Evolutionary conservation across 225 moss, liverwort and hornwort genomes (phyloP).

Genomic region (Neckera pumila): DNA sequence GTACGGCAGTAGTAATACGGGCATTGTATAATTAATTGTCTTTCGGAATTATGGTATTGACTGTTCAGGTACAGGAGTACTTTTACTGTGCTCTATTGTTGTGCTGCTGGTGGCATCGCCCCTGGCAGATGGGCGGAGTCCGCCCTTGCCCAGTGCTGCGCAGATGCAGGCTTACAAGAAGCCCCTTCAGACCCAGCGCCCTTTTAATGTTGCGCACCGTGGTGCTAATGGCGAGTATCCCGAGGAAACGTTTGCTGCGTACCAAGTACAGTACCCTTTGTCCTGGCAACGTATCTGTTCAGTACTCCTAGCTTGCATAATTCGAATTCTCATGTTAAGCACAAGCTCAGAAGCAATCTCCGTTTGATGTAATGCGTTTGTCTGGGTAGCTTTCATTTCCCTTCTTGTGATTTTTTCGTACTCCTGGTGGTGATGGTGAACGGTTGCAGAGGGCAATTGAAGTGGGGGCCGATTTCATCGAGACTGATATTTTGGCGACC

Average conservation of each 20-base stretch:
- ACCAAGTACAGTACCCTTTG: conserved; percentile 5
- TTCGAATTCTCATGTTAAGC: neutral
- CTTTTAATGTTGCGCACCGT: conserved; percentile 66
- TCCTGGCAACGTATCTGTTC: neutral
- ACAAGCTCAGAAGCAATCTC: neutral
- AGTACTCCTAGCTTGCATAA: neutral
- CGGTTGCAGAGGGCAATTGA: conserved; percentile 65
- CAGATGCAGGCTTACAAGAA: neutral
- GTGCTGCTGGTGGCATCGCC: neutral
- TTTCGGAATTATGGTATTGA: neutral
- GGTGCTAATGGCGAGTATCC: conserved; percentile 60
- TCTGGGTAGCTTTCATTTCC: neutral
- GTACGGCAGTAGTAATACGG: neutral
- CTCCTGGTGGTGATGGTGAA: neutral
- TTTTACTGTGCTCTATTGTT: neutral
- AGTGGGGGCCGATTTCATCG: conserved; percentile 78
- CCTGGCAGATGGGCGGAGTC: neutral
- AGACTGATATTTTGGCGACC: conserved; percentile 70
- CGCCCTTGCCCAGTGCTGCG: neutral
- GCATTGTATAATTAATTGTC: neutral
- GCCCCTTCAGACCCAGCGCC: conserved; percentile 39
- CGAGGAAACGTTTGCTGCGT: conserved; percentile 54
- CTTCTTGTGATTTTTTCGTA: neutral
- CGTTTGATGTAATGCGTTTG: neutral
- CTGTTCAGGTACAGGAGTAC: neutral